Evolutionary conservation across 75 land plant species (phyloP), one percentile per base, ranked within the genome.

Genomic region (Cupressus sempervirens): DNA sequence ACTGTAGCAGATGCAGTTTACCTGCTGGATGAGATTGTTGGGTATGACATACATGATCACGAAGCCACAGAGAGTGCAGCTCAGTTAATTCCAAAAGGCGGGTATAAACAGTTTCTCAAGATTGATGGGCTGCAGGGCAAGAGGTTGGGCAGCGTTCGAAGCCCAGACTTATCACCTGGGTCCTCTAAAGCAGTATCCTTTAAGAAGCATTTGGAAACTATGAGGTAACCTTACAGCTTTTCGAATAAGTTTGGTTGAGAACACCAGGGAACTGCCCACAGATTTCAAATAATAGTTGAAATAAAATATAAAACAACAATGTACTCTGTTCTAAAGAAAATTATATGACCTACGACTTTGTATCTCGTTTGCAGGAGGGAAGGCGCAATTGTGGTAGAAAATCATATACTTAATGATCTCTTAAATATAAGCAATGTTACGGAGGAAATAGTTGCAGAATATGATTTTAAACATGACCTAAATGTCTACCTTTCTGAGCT

Each of bases 1-100:
- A 93, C 96, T 5, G 93, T 94, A 18, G 50, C 88, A 11, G 96
- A 93, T 87, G 93, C 96, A 3, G 96, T 90, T 30, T 82, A 88
- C 56, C 86, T 91, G 36, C 87, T 94, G 7, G 96, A 94, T 76
- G 92, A 86, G 4, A 93, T 94, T 41, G 93, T 88, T 3, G 96
- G 96, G 2, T 90, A 73, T 81, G 96, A 94, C 84, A 82, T 84
- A 6, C 32, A 38, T 23, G 94, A 91, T 62, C 76, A 84, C 35
- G 50, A 82, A 38, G 90, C 91, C n/a, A 93, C 96, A 45, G 48
- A 50, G 43, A 75, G 43, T 32, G 91, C 91, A 18, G 79, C 85
- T 2, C 83, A 86, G 62, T 90, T 80, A 74, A 94, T 94, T 20
- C 96, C 94, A 4, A 14, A 26, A 9, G 93, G 93, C n/a, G 96